These are phyloP conservation scores for Hygrophila difformis DNA, from an alignment of 257 asterid species.

Conservation along the genomic window DNA sequence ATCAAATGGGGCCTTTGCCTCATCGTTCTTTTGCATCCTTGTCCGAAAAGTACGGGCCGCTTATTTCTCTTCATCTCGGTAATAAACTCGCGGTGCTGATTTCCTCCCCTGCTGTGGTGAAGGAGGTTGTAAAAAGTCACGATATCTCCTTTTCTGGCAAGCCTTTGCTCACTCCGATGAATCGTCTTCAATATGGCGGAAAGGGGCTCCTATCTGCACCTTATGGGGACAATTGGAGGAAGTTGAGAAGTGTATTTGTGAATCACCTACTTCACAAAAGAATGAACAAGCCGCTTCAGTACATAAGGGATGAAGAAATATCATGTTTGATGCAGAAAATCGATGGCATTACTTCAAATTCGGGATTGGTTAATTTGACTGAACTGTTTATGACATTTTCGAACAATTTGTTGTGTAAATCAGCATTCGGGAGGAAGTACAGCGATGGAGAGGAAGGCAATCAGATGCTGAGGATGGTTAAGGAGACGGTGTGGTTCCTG, in stretches of 20 bases:
- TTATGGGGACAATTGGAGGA: slow-evolving; percentile 33
- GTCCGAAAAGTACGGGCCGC: slow-evolving; percentile 25
- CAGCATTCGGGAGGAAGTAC: slow-evolving; percentile 14
- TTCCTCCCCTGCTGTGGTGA: slow-evolving; percentile 26
- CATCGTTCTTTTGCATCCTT: slow-evolving; percentile 29
- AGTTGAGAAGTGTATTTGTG: slow-evolving; percentile 23
- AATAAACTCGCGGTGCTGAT: slow-evolving; percentile 23
- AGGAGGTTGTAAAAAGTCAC: slow-evolving; percentile 29
- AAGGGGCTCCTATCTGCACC: slow-evolving; percentile 25
- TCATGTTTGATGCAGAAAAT: slow-evolving; percentile 15
- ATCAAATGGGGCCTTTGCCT: slow-evolving; percentile 30
- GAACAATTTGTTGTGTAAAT: slow-evolving; percentile 19
- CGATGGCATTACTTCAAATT: background rate
- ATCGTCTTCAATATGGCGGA: slow-evolving; percentile 14
- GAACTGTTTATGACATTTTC: slow-evolving; percentile 19
- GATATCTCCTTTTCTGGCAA: slow-evolving; percentile 24
- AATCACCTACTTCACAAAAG: slow-evolving; percentile 35
- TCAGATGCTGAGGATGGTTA: no score
- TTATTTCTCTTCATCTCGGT: slow-evolving; percentile 32
- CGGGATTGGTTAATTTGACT: slow-evolving; percentile 25
- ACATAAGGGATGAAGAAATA: slow-evolving; percentile 31
- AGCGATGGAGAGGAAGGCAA: slow-evolving; percentile 10
- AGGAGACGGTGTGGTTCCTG: slow-evolving; percentile 10
- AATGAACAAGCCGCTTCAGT: slow-evolving; percentile 26
- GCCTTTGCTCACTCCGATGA: slow-evolving; percentile 16